phyloP scores from a whole-genome alignment of 495 filamentous ascomycete species.

The Penicillium cinerascens region DNA sequence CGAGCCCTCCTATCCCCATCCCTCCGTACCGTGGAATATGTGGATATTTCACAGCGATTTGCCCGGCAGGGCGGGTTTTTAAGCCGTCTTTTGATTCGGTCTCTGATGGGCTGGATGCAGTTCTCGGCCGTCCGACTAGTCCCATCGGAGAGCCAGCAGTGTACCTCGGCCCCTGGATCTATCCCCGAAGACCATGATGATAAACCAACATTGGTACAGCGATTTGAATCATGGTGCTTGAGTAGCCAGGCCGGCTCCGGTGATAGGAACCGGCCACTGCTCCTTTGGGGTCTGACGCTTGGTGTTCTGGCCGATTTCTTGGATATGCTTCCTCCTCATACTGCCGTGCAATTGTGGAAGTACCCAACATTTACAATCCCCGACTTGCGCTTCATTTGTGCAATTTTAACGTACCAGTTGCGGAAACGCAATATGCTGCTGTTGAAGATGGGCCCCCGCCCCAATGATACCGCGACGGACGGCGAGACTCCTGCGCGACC shows the following conservation, averaged over 20 bases:
- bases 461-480: slow-evolving; percentile 42
- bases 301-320: slow-evolving; percentile 71
- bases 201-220: slow-evolving; percentile 18
- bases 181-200: slow-evolving; percentile 28
- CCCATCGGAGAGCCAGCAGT: slow-evolving; percentile 61
- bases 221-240: slow-evolving; percentile 29
- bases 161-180: slow-evolving; percentile 45
- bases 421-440: slow-evolving; percentile 51
- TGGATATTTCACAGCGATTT: slow-evolving; percentile 65
- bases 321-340: slow-evolving; percentile 63
- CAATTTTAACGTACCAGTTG: slow-evolving; percentile 58
- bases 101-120: slow-evolving; percentile 63
- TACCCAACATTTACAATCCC: slow-evolving; percentile 71
- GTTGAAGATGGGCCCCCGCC: slow-evolving; percentile 36
- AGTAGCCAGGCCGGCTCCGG: slow-evolving; percentile 32
- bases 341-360: slow-evolving; percentile 59
- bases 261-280: slow-evolving; percentile 45
- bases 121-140: slow-evolving; percentile 65
- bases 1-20: slow-evolving; percentile 59
- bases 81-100: slow-evolving; percentile 48
- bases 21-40: slow-evolving; percentile 59
- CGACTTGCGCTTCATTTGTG: slow-evolving; percentile 59
- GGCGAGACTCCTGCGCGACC: slow-evolving; percentile 40
- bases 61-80: slow-evolving; percentile 49
- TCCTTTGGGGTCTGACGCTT: slow-evolving; percentile 75